A percentile compares a stretch with the other conserved stretches of the same genome.
Evolutionary conservation across 345 rosid species (phyloP).

Genomic region (Pseudoturritis turrita): DNA sequence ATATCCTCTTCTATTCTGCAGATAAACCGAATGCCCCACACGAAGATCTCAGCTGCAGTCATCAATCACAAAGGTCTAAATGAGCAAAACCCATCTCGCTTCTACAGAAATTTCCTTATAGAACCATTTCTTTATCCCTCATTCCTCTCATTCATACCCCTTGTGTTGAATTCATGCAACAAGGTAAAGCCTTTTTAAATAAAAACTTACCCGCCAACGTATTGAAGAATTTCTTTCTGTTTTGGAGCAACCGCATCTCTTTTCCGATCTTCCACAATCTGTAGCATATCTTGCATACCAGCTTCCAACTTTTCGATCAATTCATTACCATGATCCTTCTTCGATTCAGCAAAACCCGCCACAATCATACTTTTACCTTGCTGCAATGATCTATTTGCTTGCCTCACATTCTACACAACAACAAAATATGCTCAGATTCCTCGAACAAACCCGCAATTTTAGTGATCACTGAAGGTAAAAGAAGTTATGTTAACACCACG

Average conservation of each 20-base stretch:
- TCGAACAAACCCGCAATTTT: not conserved
- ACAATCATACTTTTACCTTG: constrained; percentile 75
- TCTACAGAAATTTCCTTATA: not conserved
- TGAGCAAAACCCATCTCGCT: constrained; percentile 29
- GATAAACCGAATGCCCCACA: constrained; percentile 96
- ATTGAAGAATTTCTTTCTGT: constrained; percentile 86
- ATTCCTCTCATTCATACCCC: constrained; percentile 1
- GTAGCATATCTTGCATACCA: constrained; percentile 82
- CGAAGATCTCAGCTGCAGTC: constrained; percentile 99
- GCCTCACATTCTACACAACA: constrained; percentile 68
- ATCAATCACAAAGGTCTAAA: constrained; percentile 66
- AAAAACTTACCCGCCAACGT: constrained; percentile 75
- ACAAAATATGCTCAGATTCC: not conserved
- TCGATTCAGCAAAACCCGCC: constrained; percentile 76
- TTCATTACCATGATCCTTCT: constrained; percentile 78
- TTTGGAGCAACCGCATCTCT: constrained; percentile 90
- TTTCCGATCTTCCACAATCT: constrained; percentile 78
- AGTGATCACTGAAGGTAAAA: not conserved
- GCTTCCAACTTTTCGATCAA: constrained; percentile 74
- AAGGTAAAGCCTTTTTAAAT: not conserved
- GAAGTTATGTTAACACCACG: not conserved
- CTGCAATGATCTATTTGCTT: constrained; percentile 66
- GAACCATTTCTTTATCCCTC: not conserved
- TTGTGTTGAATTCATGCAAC: too few species aligned
- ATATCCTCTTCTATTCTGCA: constrained; percentile 99